Percentiles rank a stretch among this genome's conserved stretches.
Conservation (phyloP, 225 moss, liverwort and hornwort species). For the Thuidium tamariscinum region DNA sequence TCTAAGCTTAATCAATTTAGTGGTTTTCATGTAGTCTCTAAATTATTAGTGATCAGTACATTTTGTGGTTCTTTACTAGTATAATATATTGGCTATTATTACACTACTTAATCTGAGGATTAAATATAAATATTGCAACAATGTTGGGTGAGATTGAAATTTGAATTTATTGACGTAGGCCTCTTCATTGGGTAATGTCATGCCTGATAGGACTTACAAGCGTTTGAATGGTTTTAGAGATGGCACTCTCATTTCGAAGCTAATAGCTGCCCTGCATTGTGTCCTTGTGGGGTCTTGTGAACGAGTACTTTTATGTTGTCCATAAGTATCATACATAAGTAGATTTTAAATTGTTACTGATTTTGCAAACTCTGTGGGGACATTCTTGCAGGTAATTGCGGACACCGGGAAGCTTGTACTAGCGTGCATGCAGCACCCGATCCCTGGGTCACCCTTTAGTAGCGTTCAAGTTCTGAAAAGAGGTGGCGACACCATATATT, state of each 20-base stretch:
- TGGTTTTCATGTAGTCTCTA: neutral
- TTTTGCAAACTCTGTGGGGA: neutral
- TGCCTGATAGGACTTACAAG: neutral
- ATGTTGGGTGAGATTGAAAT: neutral
- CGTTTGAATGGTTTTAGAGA: neutral
- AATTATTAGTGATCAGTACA: neutral
- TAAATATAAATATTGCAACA: neutral
- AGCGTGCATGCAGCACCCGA: slow-evolving; percentile 16
- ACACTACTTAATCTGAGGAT: neutral
- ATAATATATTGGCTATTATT: neutral
- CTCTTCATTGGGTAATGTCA: neutral
- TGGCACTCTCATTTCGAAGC: neutral
- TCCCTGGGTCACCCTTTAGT: slow-evolving; percentile 38
- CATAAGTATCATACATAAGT: neutral
- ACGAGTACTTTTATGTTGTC: neutral
- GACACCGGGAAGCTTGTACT: slow-evolving; percentile 61
- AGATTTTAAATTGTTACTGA: neutral
- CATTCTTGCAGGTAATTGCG: slow-evolving; percentile 46
- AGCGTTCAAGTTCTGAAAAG: slow-evolving; percentile 60
- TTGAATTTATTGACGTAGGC: neutral
- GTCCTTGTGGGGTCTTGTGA: neutral
- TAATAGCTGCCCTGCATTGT: neutral
- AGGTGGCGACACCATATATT: slow-evolving; percentile 78
- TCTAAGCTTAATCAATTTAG: neutral
- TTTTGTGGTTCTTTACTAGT: neutral